Evolutionary conservation across 106 monocot genomes (phyloP).

Genomic region (Platanthera guangdongensis): DNA sequence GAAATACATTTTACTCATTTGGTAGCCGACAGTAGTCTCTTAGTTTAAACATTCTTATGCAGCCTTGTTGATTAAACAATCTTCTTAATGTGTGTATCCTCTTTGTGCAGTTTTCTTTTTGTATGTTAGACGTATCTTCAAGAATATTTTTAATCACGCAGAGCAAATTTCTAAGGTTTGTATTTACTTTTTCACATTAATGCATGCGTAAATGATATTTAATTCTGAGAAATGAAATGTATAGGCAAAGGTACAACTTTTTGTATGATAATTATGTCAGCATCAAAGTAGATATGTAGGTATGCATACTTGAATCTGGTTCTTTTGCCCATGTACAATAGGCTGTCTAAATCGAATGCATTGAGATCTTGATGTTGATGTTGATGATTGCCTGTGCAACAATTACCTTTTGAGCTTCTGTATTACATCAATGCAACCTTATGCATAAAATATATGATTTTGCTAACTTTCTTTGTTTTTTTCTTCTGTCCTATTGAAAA

Average conservation of each 20-base stretch:
- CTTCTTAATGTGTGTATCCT: background rate
- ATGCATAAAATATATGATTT: background rate
- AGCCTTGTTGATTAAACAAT: too few species aligned
- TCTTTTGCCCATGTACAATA: background rate
- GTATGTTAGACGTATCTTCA: conserved; percentile 85
- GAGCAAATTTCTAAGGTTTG: conserved; percentile 95
- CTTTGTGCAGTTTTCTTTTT: conserved; percentile 75
- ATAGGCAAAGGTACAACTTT: background rate
- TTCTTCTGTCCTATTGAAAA: background rate
- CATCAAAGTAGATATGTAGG: background rate
- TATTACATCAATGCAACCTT: background rate
- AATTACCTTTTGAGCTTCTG: background rate
- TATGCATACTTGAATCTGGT: background rate
- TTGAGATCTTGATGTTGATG: background rate
- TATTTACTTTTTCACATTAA: conserved; percentile 3
- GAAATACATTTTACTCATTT: background rate
- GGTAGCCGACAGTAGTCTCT: background rate
- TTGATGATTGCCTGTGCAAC: background rate
- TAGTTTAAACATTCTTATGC: background rate
- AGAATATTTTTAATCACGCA: conserved; percentile 94
- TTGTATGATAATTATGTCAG: background rate
- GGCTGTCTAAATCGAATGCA: background rate
- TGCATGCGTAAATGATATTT: background rate
- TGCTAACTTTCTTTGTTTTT: background rate
- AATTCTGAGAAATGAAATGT: background rate